Evolutionary conservation across 805 yeast genomes (phyloP).

Genomic region (Metschnikowia similis): DNA sequence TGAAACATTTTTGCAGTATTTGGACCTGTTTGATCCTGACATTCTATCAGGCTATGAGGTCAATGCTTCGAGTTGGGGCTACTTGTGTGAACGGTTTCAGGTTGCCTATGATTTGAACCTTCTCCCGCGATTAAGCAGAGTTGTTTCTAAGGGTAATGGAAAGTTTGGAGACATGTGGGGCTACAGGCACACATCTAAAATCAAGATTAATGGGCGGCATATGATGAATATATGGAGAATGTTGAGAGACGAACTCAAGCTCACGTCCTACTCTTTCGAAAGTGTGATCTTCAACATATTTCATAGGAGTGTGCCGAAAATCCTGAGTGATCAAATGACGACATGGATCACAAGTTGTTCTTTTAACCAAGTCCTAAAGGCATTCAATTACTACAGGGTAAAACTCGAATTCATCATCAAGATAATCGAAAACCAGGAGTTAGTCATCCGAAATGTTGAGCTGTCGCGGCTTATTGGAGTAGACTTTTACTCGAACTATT

Average conservation of each 20-base stretch:
- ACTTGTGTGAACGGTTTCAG: constrained; percentile 61
- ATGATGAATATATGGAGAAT: constrained; percentile 82
- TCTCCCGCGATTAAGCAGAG: constrained; percentile 58
- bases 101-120: constrained; percentile 47
- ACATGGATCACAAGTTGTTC: constrained; percentile 29
- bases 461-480: constrained; percentile 84
- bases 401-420: constrained; percentile 42
- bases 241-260: constrained; percentile 55
- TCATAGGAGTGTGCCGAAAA: constrained; percentile 66
- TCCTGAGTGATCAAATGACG: constrained; percentile 45
- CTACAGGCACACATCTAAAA: constrained; percentile 66
- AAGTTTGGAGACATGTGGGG: constrained; percentile 76
- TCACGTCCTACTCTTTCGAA: constrained; percentile 71
- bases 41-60: constrained; percentile 82
- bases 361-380: constrained; percentile 34
- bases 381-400: constrained; percentile 43
- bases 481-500: constrained; percentile 82
- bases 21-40: constrained; percentile 77
- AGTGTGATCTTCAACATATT: constrained; percentile 65
- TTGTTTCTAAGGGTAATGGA: constrained; percentile 42
- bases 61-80: constrained; percentile 86
- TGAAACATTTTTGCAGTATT: constrained; percentile 48
- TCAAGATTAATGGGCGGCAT: constrained; percentile 75
- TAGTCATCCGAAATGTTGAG: constrained; percentile 69
- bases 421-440: constrained; percentile 57